Conservation (phyloP, 768 basidiomycete species). For the Kwoniella sp. region DNA sequence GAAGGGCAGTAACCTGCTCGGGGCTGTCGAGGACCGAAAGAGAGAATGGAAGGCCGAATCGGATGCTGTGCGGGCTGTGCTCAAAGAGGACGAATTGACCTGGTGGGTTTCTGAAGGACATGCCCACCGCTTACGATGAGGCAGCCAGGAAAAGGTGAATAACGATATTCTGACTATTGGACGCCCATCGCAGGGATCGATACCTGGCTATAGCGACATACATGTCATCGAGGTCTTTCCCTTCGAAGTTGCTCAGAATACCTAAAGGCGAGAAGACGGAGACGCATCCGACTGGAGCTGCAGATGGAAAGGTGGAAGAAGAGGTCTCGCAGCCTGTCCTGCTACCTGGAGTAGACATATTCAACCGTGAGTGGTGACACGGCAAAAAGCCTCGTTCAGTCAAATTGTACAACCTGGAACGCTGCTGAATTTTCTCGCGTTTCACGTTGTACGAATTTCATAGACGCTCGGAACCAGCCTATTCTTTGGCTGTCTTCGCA, state of each 20-base stretch:
- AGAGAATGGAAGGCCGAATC: slow-evolving; percentile 68
- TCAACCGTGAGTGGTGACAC: slow-evolving; percentile 63
- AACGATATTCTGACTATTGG: slow-evolving; percentile 6
- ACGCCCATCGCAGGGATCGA: slow-evolving; percentile 61
- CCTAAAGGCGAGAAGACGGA: slow-evolving; percentile 59
- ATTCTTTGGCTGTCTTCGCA: slow-evolving; percentile 73
- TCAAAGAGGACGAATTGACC: slow-evolving; percentile 60
- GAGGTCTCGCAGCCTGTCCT: slow-evolving; percentile 66
- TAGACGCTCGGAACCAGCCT: slow-evolving; percentile 69
- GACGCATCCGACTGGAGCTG: slow-evolving; percentile 13
- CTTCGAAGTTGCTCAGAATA: slow-evolving; percentile 72
- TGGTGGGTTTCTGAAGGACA: slow-evolving; percentile 61
- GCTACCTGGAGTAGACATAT: slow-evolving; percentile 79
- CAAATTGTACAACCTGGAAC: too few relatives aligned
- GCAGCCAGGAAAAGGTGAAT: too few relatives aligned
- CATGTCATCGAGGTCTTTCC: slow-evolving; percentile 85
- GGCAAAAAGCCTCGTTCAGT: not conserved
- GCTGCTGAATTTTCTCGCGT: too few relatives aligned
- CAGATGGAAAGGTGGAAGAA: slow-evolving; percentile 23
- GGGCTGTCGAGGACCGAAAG: slow-evolving; percentile 71
- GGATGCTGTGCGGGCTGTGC: slow-evolving; percentile 61
- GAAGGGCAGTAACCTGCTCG: slow-evolving; percentile 76
- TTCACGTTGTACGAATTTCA: too few relatives aligned
- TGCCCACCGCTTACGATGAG: too few relatives aligned
- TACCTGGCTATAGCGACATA: slow-evolving; percentile 75